Percentiles rank a stretch among this genome's conserved stretches.
Evolutionary conservation across 2,329 filamentous ascomycete genomes (phyloP).

Genomic region (Arthrinium phaeospermum): DNA sequence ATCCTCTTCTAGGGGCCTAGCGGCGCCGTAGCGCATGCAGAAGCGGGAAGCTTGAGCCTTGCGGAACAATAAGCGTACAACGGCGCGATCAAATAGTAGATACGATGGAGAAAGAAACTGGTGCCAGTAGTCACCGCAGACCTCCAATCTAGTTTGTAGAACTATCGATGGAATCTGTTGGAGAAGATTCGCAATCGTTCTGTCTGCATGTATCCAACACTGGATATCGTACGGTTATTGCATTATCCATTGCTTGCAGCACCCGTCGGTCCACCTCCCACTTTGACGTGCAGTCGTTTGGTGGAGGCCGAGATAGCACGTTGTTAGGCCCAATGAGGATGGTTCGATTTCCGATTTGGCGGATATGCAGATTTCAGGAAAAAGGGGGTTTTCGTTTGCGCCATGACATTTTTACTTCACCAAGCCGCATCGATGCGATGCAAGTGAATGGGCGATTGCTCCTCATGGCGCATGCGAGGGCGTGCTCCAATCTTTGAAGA

Average conservation of each 20-base stretch:
- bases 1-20: neutral
- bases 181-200: neutral
- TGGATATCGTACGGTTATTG: neutral
- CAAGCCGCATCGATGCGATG: neutral
- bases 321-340: neutral
- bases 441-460: neutral
- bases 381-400: neutral
- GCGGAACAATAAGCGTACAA: neutral
- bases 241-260: neutral
- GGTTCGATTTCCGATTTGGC: neutral
- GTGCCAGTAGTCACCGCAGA: constrained; percentile 4
- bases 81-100: constrained; percentile 11
- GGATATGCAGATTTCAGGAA: neutral
- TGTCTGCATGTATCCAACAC: neutral
- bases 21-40: neutral
- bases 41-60: constrained; percentile 7
- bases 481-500: neutral
- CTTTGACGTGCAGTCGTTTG: neutral
- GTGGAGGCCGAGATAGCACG: constrained; percentile 3
- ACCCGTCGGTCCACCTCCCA: neutral
- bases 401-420: neutral
- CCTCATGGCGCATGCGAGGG: neutral
- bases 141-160: neutral
- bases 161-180: constrained; percentile 7
- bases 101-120: neutral